Percentiles rank a stretch among this genome's conserved stretches.
Conservation (phyloP, 441 rosid species). For the Aleurites moluccanus region DNA sequence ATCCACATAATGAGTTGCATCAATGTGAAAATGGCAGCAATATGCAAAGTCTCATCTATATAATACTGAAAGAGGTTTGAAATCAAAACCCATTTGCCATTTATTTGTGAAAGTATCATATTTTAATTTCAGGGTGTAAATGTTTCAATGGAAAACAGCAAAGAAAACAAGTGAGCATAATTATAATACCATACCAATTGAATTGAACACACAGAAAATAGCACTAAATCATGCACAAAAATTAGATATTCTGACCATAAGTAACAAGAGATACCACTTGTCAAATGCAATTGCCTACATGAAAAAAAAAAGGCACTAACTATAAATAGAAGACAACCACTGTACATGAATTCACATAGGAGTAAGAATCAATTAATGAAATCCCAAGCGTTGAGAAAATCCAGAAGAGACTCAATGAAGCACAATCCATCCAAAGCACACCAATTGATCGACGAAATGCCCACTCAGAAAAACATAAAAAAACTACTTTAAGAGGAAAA, state of each 20-base stretch:
- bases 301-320: not conserved
- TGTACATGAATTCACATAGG: not conserved
- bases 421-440: not conserved
- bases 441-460: constrained; percentile 36
- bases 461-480: not conserved
- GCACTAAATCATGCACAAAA: not conserved
- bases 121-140: not conserved
- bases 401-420: not conserved
- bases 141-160: not conserved
- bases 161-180: not conserved
- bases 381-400: no score
- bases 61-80: not conserved
- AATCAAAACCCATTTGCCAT: not conserved
- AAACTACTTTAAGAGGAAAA: not conserved
- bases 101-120: not conserved
- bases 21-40: not conserved
- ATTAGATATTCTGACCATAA: not conserved
- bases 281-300: not conserved
- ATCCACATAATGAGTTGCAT: not conserved
- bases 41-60: not conserved
- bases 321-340: not conserved
- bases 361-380: not conserved
- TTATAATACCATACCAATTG: no score
- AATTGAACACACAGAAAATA: not conserved
- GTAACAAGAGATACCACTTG: not conserved